These are phyloP conservation scores for Ceratobasidium sp. DNA, from an alignment of 1,284 basidiomycete genomes.

Conservation along the genomic window DNA sequence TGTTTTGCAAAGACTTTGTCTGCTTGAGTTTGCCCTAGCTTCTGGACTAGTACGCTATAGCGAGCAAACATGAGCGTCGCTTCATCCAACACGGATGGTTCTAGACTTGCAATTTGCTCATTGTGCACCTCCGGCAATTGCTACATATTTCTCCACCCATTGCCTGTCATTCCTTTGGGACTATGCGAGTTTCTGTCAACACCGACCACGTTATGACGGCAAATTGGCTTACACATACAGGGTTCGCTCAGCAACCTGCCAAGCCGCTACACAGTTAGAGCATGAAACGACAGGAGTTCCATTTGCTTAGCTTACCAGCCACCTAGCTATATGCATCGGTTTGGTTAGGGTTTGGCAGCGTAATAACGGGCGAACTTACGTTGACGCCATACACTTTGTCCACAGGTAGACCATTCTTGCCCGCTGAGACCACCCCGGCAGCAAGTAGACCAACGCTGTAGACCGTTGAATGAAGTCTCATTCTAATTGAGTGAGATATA, in stretches of 20 bases:
- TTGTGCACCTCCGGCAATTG: constrained; percentile 69
- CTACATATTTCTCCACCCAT: constrained; percentile 73
- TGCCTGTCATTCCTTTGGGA: constrained; percentile 70
- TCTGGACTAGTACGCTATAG: constrained; percentile 58
- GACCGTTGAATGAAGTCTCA: constrained; percentile 13
- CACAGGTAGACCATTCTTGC: constrained; percentile 38
- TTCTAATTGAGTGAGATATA: not conserved
- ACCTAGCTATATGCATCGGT: constrained; percentile 22
- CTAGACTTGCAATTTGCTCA: constrained; percentile 67
- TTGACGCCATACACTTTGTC: constrained; percentile 75
- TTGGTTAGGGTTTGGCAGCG: not conserved
- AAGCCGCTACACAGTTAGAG: no score
- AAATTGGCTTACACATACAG: constrained; percentile 66
- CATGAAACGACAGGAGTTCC: not conserved
- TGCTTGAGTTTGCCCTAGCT: constrained; percentile 68
- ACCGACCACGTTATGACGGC: not conserved
- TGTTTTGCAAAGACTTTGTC: constrained; percentile 72
- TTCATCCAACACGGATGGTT: not conserved
- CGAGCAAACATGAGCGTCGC: constrained; percentile 5
- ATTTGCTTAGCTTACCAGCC: constrained; percentile 57
- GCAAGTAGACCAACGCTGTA: constrained; percentile 5
- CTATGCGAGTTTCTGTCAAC: no score
- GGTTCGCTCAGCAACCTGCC: constrained; percentile 71
- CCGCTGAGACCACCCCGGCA: constrained; percentile 11
- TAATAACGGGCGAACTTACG: constrained; percentile 44